phyloP scores from a whole-genome alignment of 352 stramenopile genomes.

The Elongisporangium undulatum region DNA sequence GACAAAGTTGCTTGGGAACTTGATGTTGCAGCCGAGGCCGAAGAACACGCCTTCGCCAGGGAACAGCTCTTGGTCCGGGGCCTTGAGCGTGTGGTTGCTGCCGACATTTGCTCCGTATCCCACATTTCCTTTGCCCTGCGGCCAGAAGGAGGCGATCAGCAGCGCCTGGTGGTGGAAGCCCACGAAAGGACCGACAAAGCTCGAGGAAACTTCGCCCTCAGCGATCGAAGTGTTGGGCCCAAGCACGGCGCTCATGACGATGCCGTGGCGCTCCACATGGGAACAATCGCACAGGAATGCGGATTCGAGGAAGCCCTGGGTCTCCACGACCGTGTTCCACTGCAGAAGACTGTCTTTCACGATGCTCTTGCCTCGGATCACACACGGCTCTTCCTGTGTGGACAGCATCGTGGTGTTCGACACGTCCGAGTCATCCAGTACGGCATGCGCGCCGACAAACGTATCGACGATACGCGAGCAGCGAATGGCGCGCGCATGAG shows the following conservation, averaged over 20 bases:
- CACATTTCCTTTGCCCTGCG: slow-evolving; percentile 91
- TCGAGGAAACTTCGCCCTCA: slow-evolving; percentile 89
- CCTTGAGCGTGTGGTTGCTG: slow-evolving; percentile 95
- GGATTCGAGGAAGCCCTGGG: slow-evolving; percentile 56
- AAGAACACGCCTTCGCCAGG: slow-evolving; percentile 95
- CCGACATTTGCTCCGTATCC: slow-evolving; percentile 95
- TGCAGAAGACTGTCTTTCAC: slow-evolving; percentile 66
- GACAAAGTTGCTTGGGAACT: slow-evolving; percentile 94
- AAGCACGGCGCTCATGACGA: slow-evolving; percentile 84
- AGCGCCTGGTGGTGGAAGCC: slow-evolving; percentile 94
- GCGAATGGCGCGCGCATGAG: slow-evolving; percentile 43
- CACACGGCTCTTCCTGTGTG: slow-evolving; percentile 31
- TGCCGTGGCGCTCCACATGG: slow-evolving; percentile 74
- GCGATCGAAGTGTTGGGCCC: slow-evolving; percentile 83
- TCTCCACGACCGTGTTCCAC: slow-evolving; percentile 62
- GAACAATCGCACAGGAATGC: slow-evolving; percentile 77
- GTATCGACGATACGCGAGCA: slow-evolving; percentile 56
- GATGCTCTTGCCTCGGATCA: slow-evolving; percentile 52
- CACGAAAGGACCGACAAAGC: slow-evolving; percentile 92
- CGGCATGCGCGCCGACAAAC: slow-evolving; percentile 61
- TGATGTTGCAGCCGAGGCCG: slow-evolving; percentile 91
- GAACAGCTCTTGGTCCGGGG: slow-evolving; percentile 87
- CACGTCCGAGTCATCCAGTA: slow-evolving; percentile 62
- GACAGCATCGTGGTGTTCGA: slow-evolving; percentile 66
- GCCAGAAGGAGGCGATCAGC: slow-evolving; percentile 91